Evolutionary conservation across 78 protist genomes (phyloP).

Genomic region (Pelomyxa schiedti): DNA sequence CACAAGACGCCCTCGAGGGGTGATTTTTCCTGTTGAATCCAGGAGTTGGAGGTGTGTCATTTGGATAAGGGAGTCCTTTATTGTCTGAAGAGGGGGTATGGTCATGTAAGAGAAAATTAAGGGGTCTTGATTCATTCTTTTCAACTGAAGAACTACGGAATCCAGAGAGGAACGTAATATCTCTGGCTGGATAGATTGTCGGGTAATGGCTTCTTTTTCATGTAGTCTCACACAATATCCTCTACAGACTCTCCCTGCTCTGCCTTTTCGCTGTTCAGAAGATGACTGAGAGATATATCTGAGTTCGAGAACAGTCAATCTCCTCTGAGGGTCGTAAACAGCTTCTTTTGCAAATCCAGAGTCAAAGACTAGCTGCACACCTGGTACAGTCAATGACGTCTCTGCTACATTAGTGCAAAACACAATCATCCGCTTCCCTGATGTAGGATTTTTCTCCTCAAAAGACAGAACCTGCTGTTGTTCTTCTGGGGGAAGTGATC

Average conservation of each 20-base stretch:
- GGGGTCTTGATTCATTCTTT: constrained; percentile 5
- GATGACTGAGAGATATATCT: not conserved
- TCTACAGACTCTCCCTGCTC: constrained; percentile 26
- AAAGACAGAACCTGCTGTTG: not conserved
- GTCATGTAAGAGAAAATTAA: not conserved
- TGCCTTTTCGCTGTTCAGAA: constrained; percentile 46
- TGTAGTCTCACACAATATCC: constrained; percentile 33
- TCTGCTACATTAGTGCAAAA: constrained; percentile 48
- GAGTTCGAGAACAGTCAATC: not conserved
- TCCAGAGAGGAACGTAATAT: constrained; percentile 18
- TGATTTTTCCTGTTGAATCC: not conserved
- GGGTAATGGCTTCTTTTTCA: not conserved
- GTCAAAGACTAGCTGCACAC: constrained; percentile 19
- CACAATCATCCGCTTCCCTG: not conserved
- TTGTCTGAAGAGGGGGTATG: not conserved
- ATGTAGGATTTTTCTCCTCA: not conserved
- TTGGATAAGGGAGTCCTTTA: not conserved
- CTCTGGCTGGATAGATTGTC: constrained; percentile 19
- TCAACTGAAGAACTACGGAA: constrained; percentile 23
- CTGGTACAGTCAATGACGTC: constrained; percentile 46
- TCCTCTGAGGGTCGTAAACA: not conserved
- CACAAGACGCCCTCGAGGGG: not conserved
- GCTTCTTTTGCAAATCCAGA: constrained; percentile 17
- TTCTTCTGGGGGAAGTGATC: constrained; percentile 15
- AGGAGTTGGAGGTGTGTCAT: not conserved